Evolutionary conservation across 2,329 filamentous ascomycete species (phyloP), one percentile per base, ranked within the genome.

Genomic region (Phialocephala sp.): DNA sequence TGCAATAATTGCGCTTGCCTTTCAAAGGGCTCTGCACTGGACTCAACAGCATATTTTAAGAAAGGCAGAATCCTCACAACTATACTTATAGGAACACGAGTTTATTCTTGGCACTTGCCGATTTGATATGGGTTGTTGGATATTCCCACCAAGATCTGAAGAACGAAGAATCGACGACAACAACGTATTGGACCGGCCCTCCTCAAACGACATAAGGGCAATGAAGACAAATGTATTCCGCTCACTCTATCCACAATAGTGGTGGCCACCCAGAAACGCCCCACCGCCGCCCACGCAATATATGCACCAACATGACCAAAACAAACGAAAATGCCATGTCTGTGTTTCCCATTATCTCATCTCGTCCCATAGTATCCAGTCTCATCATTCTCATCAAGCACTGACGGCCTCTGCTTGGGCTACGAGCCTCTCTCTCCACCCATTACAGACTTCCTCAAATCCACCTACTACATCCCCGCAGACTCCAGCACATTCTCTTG

Each of bases 391-490:
- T 50, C 45, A 24, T 54, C 18, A 65, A 50, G 65, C 69, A 45
- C 62, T 45, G 14, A 73, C 67, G 14, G 68, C 63, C 57, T 74
- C 74, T 2, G 73, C 85, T 74, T 88, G 85, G 15, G 85, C 88
- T 66, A 93, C 84, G 57, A 97, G 80, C 71, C 91, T 87, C 74
- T 89, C 88, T 75, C 94, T 87, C 91, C 94, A 95, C 64, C 87
- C 86, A 64, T 94, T 90, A 79, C 93, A 97, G 0, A 94, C 89
- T 75, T 93, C 90, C 78, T 97, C 94, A 74, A 99, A 98, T 0
- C 95, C 95, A 55, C 90, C 90, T 39, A 97, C 89, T 0, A 99
- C 94, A 67, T 96, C 93, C 4, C 89, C 85, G 78, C 95, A 98
- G 15, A 94, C 91, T 24, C 84, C 85, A 8, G 91, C 93, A 68